phyloP scores from a whole-genome alignment of 2,329 filamentous ascomycete species.

The Neonectria punicea region DNA sequence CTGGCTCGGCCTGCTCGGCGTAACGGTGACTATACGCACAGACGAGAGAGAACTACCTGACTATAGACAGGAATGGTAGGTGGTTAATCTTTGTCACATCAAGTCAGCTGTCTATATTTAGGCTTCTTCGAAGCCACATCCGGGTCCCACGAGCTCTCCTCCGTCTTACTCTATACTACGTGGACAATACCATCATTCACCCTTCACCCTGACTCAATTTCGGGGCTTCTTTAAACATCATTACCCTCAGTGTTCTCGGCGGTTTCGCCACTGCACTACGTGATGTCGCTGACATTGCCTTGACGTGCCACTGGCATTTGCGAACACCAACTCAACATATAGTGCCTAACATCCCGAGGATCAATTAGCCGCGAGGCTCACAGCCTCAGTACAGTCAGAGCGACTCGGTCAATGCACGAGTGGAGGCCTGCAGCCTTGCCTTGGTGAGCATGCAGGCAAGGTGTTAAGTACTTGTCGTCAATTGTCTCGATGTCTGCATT shows the following conservation, averaged over 20 bases:
- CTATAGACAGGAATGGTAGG: background rate
- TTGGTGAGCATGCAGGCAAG: too few relatives aligned
- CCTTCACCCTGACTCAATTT: background rate
- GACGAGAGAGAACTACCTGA: background rate
- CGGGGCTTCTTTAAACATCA: background rate
- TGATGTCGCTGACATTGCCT: too few relatives aligned
- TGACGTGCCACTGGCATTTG: too few relatives aligned
- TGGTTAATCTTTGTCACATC: background rate
- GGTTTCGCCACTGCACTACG: background rate
- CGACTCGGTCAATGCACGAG: too few relatives aligned
- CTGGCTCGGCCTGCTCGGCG: background rate
- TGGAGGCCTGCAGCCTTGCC: too few relatives aligned
- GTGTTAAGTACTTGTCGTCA: too few relatives aligned
- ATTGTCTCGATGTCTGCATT: too few relatives aligned
- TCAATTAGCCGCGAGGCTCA: too few relatives aligned
- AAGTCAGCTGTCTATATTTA: background rate
- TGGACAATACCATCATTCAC: background rate
- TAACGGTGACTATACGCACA: background rate
- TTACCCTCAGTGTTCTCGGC: background rate
- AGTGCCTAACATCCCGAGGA: too few relatives aligned
- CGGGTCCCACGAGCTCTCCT: background rate
- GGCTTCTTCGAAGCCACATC: background rate
- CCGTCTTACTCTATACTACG: background rate
- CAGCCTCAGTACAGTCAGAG: too few relatives aligned
- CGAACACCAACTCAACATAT: too few relatives aligned